Evolutionary conservation across 2,329 filamentous ascomycete species (phyloP).

Genomic region (Colletotrichum lini): DNA sequence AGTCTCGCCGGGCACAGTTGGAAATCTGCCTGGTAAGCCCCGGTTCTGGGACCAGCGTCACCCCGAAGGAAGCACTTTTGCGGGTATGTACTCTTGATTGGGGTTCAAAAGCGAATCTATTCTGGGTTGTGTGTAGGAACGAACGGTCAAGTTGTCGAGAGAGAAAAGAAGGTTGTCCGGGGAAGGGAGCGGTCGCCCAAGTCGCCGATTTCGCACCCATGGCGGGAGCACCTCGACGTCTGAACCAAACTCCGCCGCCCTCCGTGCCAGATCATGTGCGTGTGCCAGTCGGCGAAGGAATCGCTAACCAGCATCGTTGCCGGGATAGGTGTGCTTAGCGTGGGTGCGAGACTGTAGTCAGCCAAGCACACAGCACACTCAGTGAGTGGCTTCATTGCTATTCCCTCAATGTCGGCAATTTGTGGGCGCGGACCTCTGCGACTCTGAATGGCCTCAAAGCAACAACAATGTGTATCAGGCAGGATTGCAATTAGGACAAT

Average conservation of each 20-base stretch:
- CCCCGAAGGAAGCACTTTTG: conserved; percentile 35
- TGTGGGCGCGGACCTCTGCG: not conserved
- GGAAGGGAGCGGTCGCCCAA: not conserved
- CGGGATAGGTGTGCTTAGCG: conserved; percentile 12
- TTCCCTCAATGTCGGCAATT: not conserved
- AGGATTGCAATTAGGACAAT: not conserved
- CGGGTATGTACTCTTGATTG: conserved; percentile 22
- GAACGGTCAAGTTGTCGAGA: conserved; percentile 9
- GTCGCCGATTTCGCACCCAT: conserved; percentile 2
- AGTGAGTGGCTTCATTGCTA: not conserved
- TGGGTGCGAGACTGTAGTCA: not conserved
- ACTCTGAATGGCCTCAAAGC: conserved; percentile 29
- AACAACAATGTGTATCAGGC: not conserved
- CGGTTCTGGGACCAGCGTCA: conserved; percentile 14
- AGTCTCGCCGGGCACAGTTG: conserved; percentile 16
- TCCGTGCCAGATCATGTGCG: conserved; percentile 41
- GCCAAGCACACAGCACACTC: not conserved
- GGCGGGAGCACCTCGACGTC: not conserved
- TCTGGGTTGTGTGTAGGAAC: not conserved
- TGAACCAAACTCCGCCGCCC: conserved; percentile 38
- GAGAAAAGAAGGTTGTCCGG: conserved; percentile 5
- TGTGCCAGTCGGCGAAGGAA: not conserved
- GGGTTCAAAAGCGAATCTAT: conserved; percentile 8
- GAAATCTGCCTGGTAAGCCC: conserved; percentile 30
- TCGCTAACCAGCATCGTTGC: conserved; percentile 23